phyloP scores from a whole-genome alignment of 106 monocot species.

The Apostasia ramifera region DNA sequence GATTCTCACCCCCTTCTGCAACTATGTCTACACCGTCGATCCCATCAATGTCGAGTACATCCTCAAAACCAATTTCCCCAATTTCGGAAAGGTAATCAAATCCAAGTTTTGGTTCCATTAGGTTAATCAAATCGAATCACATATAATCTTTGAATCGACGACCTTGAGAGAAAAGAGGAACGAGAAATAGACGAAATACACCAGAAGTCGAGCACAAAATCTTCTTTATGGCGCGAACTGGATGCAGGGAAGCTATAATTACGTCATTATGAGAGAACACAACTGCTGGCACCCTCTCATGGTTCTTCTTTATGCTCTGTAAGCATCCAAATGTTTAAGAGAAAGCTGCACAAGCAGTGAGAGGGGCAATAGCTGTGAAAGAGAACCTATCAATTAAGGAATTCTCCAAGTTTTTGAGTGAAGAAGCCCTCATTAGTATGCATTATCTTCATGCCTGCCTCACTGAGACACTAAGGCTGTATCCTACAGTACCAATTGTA shows the following conservation, averaged over 20 bases:
- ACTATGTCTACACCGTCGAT: constrained; percentile 44
- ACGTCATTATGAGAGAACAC: constrained; percentile 38
- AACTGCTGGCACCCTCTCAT: constrained; percentile 53
- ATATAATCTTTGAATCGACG: no score
- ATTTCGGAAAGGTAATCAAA: constrained; percentile 52
- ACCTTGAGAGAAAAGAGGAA: no score
- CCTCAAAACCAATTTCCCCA: constrained; percentile 49
- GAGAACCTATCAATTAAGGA: constrained; percentile 2
- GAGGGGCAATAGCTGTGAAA: constrained; percentile 10
- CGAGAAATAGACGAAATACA: no score
- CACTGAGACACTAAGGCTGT: constrained; percentile 62
- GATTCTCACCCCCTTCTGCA: constrained; percentile 43
- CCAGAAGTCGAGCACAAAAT: no score
- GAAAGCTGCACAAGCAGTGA: constrained; percentile 37
- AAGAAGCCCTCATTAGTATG: constrained; percentile 45
- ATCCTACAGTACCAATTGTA: constrained; percentile 60
- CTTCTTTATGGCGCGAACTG: not conserved
- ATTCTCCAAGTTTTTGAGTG: constrained; percentile 23
- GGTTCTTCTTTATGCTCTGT: constrained; percentile 58
- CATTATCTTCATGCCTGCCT: constrained; percentile 64
- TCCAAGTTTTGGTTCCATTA: not conserved
- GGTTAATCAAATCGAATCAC: no score
- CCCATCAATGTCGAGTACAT: constrained; percentile 59
- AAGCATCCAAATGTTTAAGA: constrained; percentile 45
- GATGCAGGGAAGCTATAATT: constrained; percentile 15